Conservation (phyloP, 768 basidiomycete genomes). For the Tylopilus felleus region DNA sequence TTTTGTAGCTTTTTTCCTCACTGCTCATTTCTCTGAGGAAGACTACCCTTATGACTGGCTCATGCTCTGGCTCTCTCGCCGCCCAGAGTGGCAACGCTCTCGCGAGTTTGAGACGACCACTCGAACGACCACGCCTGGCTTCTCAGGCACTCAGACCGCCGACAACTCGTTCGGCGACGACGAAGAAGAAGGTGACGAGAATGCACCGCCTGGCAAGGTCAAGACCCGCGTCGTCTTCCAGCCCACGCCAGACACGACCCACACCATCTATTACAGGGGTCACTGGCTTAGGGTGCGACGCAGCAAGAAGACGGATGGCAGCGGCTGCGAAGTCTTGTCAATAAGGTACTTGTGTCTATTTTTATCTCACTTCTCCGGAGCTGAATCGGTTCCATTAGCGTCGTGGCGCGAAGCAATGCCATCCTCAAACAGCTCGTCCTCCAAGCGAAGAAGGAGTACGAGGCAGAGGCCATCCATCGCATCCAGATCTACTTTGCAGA, state of each 20-base stretch:
- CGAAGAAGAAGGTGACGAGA: constrained; percentile 44
- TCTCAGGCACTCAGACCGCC: constrained; percentile 41
- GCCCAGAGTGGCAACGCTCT: constrained; percentile 86
- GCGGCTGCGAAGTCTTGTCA: constrained; percentile 68
- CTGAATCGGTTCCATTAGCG: constrained; percentile 41
- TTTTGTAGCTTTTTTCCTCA: constrained; percentile 73
- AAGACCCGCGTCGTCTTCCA: constrained; percentile 86
- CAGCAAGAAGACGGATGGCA: constrained; percentile 64
- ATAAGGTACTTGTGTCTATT: constrained; percentile 51
- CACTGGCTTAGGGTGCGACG: constrained; percentile 81
- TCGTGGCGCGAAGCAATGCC: constrained; percentile 78
- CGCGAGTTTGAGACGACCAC: constrained; percentile 89
- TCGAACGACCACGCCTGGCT: constrained; percentile 60
- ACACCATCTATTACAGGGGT: constrained; percentile 82
- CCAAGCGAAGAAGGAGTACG: constrained; percentile 86
- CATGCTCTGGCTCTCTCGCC: constrained; percentile 84
- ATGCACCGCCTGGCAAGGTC: constrained; percentile 51
- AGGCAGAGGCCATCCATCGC: constrained; percentile 80
- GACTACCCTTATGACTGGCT: constrained; percentile 91
- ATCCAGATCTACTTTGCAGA: constrained; percentile 91
- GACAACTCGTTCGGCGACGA: constrained; percentile 58
- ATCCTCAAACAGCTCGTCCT: constrained; percentile 87
- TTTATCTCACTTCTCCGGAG: constrained; percentile 7
- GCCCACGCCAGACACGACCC: constrained; percentile 83
- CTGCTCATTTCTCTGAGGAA: constrained; percentile 87